These are phyloP conservation scores for Globisporangium acanthophoron DNA, from an alignment of 352 stramenopile species.

Conservation along the genomic window DNA sequence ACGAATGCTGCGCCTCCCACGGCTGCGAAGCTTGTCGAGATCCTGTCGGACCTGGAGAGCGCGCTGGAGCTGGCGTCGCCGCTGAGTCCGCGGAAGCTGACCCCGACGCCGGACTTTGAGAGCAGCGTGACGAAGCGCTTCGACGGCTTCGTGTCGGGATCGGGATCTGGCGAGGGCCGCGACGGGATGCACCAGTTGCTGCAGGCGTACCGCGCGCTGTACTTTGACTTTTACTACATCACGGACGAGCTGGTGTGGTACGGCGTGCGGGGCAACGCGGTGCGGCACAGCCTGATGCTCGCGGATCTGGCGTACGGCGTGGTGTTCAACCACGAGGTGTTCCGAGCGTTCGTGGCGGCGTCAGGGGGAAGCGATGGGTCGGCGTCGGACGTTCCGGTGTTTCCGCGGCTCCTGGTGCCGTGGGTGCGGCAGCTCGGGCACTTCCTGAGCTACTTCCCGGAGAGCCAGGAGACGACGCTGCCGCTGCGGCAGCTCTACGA, in stretches of 20 bases:
- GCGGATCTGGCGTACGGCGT: slow-evolving; percentile 78
- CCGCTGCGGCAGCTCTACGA: slow-evolving; percentile 77
- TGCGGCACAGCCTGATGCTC: slow-evolving; percentile 76
- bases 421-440: slow-evolving; percentile 85
- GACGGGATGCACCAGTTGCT: slow-evolving; percentile 58
- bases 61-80: slow-evolving; percentile 62
- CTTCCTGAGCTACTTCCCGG: slow-evolving; percentile 84
- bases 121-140: slow-evolving; percentile 15
- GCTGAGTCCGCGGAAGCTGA: slow-evolving; percentile 53
- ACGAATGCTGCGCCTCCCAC: slow-evolving; percentile 12
- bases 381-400: slow-evolving; percentile 21
- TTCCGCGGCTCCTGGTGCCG: slow-evolving; percentile 70
- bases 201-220: slow-evolving; percentile 76
- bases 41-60: slow-evolving; percentile 56
- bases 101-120: slow-evolving; percentile 29
- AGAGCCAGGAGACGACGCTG: slow-evolving; percentile 78
- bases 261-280: slow-evolving; percentile 75
- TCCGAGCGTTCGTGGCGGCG: slow-evolving; percentile 47
- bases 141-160: slow-evolving; percentile 10
- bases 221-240: slow-evolving; percentile 91
- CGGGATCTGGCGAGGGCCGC: slow-evolving; percentile 14
- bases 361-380: slow-evolving; percentile 11
- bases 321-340: slow-evolving; percentile 85
- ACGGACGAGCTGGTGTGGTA: slow-evolving; percentile 88
- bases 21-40: slow-evolving; percentile 32